Base-by-base conservation (phyloP, 352 stramenopile species). In the Phytophthora colocasiae region DNA sequence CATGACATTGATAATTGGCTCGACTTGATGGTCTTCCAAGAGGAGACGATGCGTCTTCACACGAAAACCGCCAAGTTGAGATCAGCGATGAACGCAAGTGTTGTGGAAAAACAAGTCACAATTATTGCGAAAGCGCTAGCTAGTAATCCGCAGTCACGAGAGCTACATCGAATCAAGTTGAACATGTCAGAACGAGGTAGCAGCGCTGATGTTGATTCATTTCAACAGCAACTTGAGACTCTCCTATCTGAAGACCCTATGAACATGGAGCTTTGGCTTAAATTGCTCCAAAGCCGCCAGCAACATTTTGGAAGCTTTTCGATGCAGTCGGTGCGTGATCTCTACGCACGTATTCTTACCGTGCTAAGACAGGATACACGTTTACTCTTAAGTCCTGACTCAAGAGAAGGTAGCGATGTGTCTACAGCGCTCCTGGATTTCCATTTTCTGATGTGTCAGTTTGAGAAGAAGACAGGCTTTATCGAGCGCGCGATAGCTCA, bases 281-380 rank as follows among this genome's bases (percentile, higher is more conserved):
- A 81, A 24, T 50, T 92, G 34, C 38, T 96, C 10, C 52, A 76
- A 39, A 69, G 40, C 47, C 67, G 58, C 1, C 80, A 87, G 26
- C 78, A 93, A 54, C 80, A 86, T 14, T 96, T 95, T 68, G 69
- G 80, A 22, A 77, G 51, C 29, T 96, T 96, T 54, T 90, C 81
- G 1, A 76, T 95, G 61, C 70, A 86, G 6, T 70, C 78, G 44
- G 48, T 92, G 17, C 86, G 86, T 9, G 79, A 96, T 29, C 43
- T 91, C 22, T 95, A 86, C 52, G 88, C 86, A 19, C 80, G 88
- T 8, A 73, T 91, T 29, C 45, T 93, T 15, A 59, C 74, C 17
- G 69, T 92, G 24, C 62, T 91, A 27, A 71, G 72, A 58, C 64
- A 69, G 17, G 14, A n/a, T 22, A 57, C 41, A 10, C 15, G 31